Conservation (phyloP, 768 basidiomycete species). For the Boletus huronensis region DNA sequence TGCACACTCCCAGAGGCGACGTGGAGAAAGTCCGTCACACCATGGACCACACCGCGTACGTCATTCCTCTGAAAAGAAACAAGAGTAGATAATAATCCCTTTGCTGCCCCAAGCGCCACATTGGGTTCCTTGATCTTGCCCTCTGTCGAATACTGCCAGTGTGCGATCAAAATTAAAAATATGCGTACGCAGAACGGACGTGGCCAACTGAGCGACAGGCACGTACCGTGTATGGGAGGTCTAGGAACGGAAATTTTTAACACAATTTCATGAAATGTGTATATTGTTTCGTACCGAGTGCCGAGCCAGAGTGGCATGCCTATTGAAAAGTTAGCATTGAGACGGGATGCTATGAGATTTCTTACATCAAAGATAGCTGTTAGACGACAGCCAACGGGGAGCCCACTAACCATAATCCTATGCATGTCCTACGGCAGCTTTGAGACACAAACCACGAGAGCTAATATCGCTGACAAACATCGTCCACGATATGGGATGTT, state of each 20-base stretch:
- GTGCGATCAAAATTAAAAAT: not conserved
- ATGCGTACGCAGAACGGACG: not conserved
- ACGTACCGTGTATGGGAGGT: slow-evolving; percentile 65
- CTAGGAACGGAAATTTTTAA: slow-evolving; percentile 31
- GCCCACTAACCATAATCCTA: slow-evolving; percentile 69
- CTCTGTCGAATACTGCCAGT: slow-evolving; percentile 80
- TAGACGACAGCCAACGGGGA: slow-evolving; percentile 85
- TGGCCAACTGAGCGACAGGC: not conserved
- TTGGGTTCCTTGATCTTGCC: slow-evolving; percentile 96
- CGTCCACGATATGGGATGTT: slow-evolving; percentile 82
- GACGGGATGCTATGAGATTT: not conserved
- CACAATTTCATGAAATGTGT: not conserved
- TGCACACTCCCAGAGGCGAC: slow-evolving; percentile 61
- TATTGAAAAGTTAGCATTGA: slow-evolving; percentile 25
- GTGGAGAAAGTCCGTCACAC: slow-evolving; percentile 72
- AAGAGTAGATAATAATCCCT: slow-evolving; percentile 78
- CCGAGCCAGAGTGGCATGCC: slow-evolving; percentile 91
- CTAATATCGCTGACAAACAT: slow-evolving; percentile 49
- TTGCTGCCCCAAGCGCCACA: slow-evolving; percentile 79
- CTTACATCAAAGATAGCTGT: slow-evolving; percentile 80
- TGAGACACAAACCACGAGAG: slow-evolving; percentile 1
- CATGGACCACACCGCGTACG: slow-evolving; percentile 70
- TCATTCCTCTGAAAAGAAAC: slow-evolving; percentile 77
- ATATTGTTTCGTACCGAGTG: slow-evolving; percentile 51
- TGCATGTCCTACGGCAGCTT: slow-evolving; percentile 56